phyloP scores from a whole-genome alignment of 164 flowering plant genomes.

The Sedum album region DNA sequence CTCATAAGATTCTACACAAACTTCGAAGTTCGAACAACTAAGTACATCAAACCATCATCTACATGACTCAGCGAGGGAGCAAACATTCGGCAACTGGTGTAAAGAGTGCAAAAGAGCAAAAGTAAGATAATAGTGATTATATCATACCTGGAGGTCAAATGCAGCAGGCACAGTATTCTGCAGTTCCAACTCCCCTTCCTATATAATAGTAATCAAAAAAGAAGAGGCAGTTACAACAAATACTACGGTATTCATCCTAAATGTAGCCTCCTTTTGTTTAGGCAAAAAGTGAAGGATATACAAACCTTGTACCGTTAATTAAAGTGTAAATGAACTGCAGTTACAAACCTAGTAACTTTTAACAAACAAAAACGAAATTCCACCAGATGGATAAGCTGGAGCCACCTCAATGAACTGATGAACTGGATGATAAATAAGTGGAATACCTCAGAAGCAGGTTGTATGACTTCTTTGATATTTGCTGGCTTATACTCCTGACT shows the following conservation, averaged over 20 bases:
- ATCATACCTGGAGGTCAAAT: constrained; percentile 4
- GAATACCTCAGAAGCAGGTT: constrained; percentile 1
- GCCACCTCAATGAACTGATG: not conserved
- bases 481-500: not conserved
- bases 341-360: not conserved
- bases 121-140: not conserved
- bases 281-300: not conserved
- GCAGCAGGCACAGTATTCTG: not conserved
- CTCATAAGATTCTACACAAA: too few species aligned
- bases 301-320: not conserved
- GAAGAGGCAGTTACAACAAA: not conserved
- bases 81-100: not conserved
- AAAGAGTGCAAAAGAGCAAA: too few species aligned
- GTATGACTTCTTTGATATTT: not conserved
- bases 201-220: not conserved
- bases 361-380: not conserved
- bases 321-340: not conserved
- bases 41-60: not conserved
- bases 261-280: not conserved
- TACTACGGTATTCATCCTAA: not conserved
- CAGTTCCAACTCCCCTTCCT: constrained; percentile 2
- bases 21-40: too few species aligned
- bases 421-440: not conserved
- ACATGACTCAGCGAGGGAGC: not conserved
- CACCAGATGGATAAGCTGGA: not conserved